phyloP scores from a whole-genome alignment of 257 asterid species.

The Ehretia macrophylla region DNA sequence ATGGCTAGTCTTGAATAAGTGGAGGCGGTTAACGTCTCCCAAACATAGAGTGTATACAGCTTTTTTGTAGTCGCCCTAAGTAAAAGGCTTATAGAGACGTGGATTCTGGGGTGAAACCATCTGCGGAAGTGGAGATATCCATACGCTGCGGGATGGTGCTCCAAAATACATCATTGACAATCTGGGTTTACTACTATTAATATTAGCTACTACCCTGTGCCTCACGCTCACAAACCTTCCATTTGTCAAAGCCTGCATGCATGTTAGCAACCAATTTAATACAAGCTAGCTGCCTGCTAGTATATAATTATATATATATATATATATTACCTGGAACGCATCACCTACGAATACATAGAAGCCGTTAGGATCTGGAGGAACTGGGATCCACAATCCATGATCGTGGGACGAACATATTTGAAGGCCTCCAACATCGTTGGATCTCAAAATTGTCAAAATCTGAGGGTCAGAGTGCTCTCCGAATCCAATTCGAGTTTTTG shows the following conservation, averaged over 20 bases:
- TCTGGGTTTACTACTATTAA: constrained; percentile 37
- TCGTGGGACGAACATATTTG: constrained; percentile 44
- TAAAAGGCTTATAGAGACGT: constrained; percentile 43
- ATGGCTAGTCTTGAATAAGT: too few relatives aligned
- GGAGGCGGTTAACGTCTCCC: constrained; percentile 56
- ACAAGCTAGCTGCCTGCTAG: too few relatives aligned
- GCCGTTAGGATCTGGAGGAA: constrained; percentile 51
- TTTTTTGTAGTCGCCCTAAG: constrained; percentile 66
- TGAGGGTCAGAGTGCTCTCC: constrained; percentile 92
- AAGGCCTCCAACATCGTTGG: constrained; percentile 74
- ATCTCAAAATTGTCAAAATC: constrained; percentile 55
- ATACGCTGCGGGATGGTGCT: constrained; percentile 46
- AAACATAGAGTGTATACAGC: constrained; percentile 43
- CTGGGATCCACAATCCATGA: constrained; percentile 62
- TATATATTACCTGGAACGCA: constrained; percentile 42
- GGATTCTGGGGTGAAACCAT: constrained; percentile 13
- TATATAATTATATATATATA: too few relatives aligned
- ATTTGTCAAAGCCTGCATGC: constrained; percentile 51
- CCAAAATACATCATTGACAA: constrained; percentile 73
- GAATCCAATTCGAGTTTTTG: constrained; percentile 52
- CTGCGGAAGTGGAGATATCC: constrained; percentile 35
- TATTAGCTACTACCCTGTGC: constrained; percentile 54
- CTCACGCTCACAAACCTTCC: constrained; percentile 64
- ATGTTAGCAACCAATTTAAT: background rate
- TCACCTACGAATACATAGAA: constrained; percentile 70